A percentile compares a stretch with the other conserved stretches of the same genome.
These are phyloP conservation scores for Paradendryphiella salina DNA, from an alignment of 2,329 filamentous ascomycete genomes.

Conservation along the genomic window DNA sequence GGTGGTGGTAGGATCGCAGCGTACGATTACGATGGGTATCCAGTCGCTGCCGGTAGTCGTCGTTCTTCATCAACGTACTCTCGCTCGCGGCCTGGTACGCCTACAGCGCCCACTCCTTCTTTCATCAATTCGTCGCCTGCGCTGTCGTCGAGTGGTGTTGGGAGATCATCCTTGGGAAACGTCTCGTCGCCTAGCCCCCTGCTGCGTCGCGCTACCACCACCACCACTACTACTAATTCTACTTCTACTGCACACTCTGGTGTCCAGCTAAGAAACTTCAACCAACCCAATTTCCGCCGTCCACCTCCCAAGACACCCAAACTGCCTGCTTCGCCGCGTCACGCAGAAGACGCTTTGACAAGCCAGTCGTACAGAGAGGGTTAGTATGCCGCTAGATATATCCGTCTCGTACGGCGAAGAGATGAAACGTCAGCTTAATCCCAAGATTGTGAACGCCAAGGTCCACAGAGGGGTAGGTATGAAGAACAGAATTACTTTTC, in stretches of 20 bases:
- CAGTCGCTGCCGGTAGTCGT: slow-evolving; percentile 14
- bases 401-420: no score
- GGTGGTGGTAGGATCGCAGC: no score
- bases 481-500: no score
- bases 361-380: no score
- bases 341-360: slow-evolving; percentile 5
- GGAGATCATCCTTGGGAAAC: slow-evolving; percentile 11
- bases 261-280: slow-evolving; percentile 27
- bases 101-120: slow-evolving; percentile 18
- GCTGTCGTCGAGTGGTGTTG: slow-evolving; percentile 18
- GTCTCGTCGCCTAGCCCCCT: slow-evolving; percentile 41
- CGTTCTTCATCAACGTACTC: slow-evolving; percentile 19
- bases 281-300: slow-evolving; percentile 18
- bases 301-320: no score
- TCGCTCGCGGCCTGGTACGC: slow-evolving; percentile 25
- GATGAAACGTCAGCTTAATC: no score
- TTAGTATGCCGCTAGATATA: slow-evolving; percentile 31
- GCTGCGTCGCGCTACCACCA: slow-evolving; percentile 38
- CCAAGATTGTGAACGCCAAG: no score
- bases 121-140: slow-evolving; percentile 1
- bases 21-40: slow-evolving; percentile 41
- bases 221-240: no score
- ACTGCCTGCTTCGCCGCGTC: slow-evolving; percentile 17
- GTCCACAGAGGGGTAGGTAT: slow-evolving; percentile 24
- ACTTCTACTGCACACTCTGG: no score